Conservation (phyloP, 1,139 yeast species). For the Pichia sp. region DNA sequence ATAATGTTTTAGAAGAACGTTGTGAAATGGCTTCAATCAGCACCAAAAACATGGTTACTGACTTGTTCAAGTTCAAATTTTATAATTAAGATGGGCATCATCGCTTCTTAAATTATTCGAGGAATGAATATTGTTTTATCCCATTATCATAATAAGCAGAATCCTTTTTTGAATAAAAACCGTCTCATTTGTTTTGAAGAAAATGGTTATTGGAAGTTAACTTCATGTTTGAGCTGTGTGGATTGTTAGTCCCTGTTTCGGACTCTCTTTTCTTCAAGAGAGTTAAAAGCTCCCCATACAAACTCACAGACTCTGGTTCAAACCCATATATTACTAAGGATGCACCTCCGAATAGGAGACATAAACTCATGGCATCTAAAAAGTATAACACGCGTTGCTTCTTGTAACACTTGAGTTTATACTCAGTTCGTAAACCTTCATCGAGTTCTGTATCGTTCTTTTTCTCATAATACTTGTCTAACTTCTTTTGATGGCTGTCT, state of each 20-base stretch:
- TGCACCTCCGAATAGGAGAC: neutral
- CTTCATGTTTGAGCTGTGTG: neutral
- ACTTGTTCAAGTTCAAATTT: neutral
- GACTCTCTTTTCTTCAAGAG: neutral
- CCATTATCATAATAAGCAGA: neutral
- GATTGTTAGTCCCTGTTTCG: neutral
- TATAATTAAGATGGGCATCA: neutral
- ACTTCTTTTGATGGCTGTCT: neutral
- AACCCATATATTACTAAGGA: neutral
- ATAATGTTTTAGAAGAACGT: neutral
- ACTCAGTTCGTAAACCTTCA: neutral
- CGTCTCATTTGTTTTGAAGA: neutral
- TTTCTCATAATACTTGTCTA: neutral
- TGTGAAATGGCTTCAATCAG: neutral
- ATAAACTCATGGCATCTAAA: neutral
- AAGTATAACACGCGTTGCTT: neutral
- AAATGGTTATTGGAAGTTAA: neutral
- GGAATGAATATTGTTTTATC: neutral
- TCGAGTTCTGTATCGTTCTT: neutral
- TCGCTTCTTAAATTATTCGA: neutral
- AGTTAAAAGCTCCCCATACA: neutral
- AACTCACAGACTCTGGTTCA: neutral
- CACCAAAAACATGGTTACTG: conserved; percentile 1
- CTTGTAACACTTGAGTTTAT: neutral
- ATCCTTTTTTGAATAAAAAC: neutral